Evolutionary conservation across 2,329 filamentous ascomycete genomes (phyloP).

Genomic region (Chrysoporthe deuterocubensis): DNA sequence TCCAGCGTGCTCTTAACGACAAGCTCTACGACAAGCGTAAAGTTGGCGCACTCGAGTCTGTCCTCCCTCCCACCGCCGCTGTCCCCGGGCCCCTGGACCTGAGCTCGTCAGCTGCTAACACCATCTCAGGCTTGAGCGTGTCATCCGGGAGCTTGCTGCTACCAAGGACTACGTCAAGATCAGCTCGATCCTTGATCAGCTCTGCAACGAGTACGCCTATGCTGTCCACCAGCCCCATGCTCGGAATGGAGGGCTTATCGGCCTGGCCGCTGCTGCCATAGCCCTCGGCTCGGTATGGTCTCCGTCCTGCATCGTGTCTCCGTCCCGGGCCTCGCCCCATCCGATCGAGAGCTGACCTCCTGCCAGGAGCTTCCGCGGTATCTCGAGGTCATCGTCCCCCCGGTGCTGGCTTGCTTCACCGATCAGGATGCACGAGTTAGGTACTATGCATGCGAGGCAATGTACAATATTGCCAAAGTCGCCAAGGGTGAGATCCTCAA

Average conservation of each 20-base stretch:
- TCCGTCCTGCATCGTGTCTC: conserved; percentile 7
- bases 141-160: conserved; percentile 82
- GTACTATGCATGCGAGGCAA: conserved; percentile 98
- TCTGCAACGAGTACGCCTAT: conserved; percentile 97
- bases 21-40: conserved; percentile 99
- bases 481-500: conserved; percentile 96
- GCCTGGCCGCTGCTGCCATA: conserved; percentile 92
- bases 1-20: conserved; percentile 91
- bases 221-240: conserved; percentile 96
- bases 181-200: conserved; percentile 87
- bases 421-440: conserved; percentile 97
- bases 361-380: conserved; percentile 86
- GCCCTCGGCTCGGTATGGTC: conserved; percentile 81
- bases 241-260: conserved; percentile 93
- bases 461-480: conserved; percentile 99
- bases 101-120: conserved; percentile 12
- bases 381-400: conserved; percentile 90
- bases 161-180: conserved; percentile 80
- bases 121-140: conserved; percentile 74
- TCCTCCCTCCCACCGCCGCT: conserved; percentile 30
- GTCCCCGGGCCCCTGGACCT: not conserved
- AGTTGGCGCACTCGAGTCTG: conserved; percentile 92
- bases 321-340: not conserved
- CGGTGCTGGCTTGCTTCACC: conserved; percentile 94
- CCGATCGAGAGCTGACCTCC: not conserved